Evolutionary conservation across 352 stramenopile species (phyloP).

Genomic region (Phytophthora vignae): DNA sequence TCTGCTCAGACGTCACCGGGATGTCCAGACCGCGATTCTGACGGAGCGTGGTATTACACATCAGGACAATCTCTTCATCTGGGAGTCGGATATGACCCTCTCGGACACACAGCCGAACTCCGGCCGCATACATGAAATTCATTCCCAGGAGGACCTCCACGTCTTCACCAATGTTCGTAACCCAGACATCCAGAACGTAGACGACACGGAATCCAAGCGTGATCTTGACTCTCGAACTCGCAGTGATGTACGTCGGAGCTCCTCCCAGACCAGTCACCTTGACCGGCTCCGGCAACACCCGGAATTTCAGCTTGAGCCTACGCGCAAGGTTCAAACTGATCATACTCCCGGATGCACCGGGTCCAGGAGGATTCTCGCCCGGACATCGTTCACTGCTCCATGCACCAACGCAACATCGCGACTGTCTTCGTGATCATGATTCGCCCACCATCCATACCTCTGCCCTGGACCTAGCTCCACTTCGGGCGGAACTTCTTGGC

Average conservation of each 20-base stretch:
- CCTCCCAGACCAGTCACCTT: slow-evolving; percentile 1
- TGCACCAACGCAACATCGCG: neutral
- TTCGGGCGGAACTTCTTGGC: neutral
- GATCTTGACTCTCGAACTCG: neutral
- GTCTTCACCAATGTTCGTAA: slow-evolving; percentile 27
- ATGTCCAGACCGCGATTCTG: neutral
- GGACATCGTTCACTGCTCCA: neutral
- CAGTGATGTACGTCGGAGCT: no score
- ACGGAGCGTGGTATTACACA: neutral
- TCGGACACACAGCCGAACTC: slow-evolving; percentile 14
- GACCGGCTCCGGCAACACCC: neutral
- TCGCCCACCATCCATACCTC: neutral
- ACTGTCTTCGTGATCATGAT: slow-evolving; percentile 1
- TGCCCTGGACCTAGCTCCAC: neutral
- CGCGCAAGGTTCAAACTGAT: slow-evolving; percentile 5
- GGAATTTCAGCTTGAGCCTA: slow-evolving; percentile 7
- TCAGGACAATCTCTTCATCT: slow-evolving; percentile 8
- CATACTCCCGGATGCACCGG: neutral
- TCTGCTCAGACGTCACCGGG: neutral
- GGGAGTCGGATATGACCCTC: neutral
- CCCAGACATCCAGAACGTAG: slow-evolving; percentile 18
- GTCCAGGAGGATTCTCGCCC: neutral
- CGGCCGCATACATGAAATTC: slow-evolving; percentile 38
- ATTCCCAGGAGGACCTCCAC: slow-evolving; percentile 35
- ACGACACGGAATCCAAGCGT: neutral